These are phyloP conservation scores for Thalassiosira livingstoniorum DNA, from an alignment of 352 stramenopile species.

Conservation along the genomic window DNA sequence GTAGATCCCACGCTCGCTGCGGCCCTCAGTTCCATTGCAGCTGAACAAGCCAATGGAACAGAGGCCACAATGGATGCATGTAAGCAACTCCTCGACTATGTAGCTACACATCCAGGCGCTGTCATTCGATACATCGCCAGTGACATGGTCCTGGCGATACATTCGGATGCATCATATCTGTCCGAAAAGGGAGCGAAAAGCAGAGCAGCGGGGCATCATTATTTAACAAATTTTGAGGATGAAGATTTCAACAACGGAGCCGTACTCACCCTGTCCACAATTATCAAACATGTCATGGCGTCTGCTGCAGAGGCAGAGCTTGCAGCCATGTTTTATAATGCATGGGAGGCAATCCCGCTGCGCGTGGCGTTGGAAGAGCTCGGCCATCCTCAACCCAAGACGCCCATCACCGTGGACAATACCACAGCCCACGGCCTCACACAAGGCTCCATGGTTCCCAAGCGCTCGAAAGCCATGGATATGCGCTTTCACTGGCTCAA, in stretches of 20 bases:
- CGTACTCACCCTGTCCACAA: background rate
- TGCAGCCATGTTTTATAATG: constrained; percentile 24
- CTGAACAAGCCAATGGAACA: constrained; percentile 8
- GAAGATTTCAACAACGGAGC: constrained; percentile 8
- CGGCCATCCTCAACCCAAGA: constrained; percentile 31
- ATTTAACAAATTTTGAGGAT: background rate
- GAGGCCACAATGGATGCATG: background rate
- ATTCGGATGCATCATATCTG: constrained; percentile 18
- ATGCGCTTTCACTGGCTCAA: constrained; percentile 26
- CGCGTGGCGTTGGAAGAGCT: constrained; percentile 18
- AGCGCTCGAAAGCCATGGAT: constrained; percentile 33
- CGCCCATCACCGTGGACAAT: constrained; percentile 40
- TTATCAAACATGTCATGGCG: constrained; percentile 2
- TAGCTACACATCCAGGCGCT: constrained; percentile 17
- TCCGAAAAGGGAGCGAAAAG: constrained; percentile 11
- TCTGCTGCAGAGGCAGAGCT: constrained; percentile 37
- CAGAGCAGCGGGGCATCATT: constrained; percentile 26
- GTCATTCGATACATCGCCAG: constrained; percentile 1
- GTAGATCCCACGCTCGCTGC: background rate
- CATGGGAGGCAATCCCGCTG: background rate
- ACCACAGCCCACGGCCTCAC: constrained; percentile 11
- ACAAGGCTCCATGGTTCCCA: constrained; percentile 7
- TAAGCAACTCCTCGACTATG: constrained; percentile 17
- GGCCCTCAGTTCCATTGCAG: constrained; percentile 20
- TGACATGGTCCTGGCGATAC: constrained; percentile 26